These are phyloP conservation scores for Fusarium hainanense DNA, from an alignment of 2,329 filamentous ascomycete species.

Conservation along the genomic window DNA sequence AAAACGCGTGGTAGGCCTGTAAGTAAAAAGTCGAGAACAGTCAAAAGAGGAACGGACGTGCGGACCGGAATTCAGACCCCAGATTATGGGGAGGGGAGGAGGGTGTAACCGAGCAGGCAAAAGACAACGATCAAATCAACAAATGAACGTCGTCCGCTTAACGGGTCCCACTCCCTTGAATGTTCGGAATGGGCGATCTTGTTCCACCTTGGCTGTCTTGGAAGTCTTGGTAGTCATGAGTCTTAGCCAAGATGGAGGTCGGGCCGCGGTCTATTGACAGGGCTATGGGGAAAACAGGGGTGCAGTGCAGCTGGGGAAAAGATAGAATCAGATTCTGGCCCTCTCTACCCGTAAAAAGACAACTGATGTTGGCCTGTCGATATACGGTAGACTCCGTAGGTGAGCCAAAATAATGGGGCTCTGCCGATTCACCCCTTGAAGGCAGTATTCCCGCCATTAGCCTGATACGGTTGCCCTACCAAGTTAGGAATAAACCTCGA, in stretches of 20 bases:
- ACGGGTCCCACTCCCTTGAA: constrained; percentile 9
- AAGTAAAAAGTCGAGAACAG: background rate
- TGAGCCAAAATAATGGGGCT: constrained; percentile 16
- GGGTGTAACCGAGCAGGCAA: constrained; percentile 21
- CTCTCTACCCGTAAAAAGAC: background rate
- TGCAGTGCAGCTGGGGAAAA: constrained; percentile 8
- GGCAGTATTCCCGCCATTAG: constrained; percentile 18
- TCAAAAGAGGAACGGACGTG: constrained; percentile 11
- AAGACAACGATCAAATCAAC: background rate
- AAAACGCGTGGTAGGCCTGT: constrained; percentile 9
- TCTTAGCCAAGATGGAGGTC: constrained; percentile 22
- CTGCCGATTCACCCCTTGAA: constrained; percentile 1
- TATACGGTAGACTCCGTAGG: constrained; percentile 13
- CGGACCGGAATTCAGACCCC: constrained; percentile 29
- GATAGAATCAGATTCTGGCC: background rate
- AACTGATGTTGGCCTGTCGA: constrained; percentile 9
- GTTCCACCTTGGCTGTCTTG: constrained; percentile 33
- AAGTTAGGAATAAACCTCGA: background rate
- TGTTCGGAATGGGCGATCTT: constrained; percentile 27
- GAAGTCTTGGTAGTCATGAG: constrained; percentile 27
- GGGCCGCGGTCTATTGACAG: constrained; percentile 7
- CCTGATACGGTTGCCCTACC: constrained; percentile 10
- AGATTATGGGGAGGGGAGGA: constrained; percentile 11
- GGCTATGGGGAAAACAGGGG: background rate
- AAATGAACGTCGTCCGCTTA: constrained; percentile 9